Conservation (phyloP, 2,329 filamentous ascomycete genomes). For the Aspergillus aculeatinus region DNA sequence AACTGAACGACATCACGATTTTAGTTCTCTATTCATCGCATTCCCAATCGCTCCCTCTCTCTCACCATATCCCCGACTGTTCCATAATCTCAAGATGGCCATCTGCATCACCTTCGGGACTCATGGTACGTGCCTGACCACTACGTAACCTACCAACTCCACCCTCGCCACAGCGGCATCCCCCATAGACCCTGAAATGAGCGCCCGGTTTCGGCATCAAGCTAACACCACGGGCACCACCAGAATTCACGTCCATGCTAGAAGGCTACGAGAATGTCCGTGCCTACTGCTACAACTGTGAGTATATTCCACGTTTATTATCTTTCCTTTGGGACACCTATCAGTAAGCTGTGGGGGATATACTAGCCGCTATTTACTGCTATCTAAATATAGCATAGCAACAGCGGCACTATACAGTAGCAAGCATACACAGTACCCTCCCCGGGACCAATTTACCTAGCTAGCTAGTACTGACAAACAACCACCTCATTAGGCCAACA, state of each 20-base stretch:
- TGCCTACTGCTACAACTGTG: conserved; percentile 49
- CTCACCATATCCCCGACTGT: neutral
- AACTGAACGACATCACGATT: neutral
- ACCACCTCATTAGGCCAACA: conserved; percentile 34
- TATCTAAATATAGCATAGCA: neutral
- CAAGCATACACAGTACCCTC: neutral
- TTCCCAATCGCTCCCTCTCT: neutral
- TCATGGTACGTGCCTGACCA: conserved; percentile 33
- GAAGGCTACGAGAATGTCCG: conserved; percentile 48
- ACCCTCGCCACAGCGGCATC: neutral
- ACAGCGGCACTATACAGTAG: no score
- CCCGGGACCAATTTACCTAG: neutral
- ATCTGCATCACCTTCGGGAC: conserved; percentile 47
- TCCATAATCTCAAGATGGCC: conserved; percentile 32
- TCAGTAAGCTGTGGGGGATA: neutral
- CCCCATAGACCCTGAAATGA: neutral
- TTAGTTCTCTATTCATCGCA: neutral
- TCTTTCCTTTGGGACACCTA: neutral
- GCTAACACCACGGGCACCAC: conserved; percentile 1
- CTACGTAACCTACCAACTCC: neutral
- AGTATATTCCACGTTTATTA: conserved; percentile 9
- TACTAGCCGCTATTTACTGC: neutral
- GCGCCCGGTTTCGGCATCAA: neutral
- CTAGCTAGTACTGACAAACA: neutral
- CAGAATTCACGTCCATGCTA: conserved; percentile 46